Evolutionary conservation across 139 green algal genomes (phyloP), one percentile per base, ranked within the genome.

Genomic region (Mychonastes homosphaera): DNA sequence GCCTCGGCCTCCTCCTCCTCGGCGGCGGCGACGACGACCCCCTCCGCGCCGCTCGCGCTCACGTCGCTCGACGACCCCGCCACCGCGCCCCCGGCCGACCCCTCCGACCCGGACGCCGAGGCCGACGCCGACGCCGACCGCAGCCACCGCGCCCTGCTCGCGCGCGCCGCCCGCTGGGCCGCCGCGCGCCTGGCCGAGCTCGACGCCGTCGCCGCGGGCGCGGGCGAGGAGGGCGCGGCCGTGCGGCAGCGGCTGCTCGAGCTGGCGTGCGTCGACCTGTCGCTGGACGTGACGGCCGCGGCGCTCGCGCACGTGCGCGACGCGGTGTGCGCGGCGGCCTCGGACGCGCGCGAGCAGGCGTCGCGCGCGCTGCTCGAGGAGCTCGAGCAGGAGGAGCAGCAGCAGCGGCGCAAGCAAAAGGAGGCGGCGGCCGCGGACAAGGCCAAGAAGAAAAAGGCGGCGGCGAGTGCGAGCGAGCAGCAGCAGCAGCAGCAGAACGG

Each of bases 331-430:
- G 50, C 64, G 13, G 61, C 61, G 19, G 76, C 78, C 0, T 51
- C 63, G 12, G 39, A 34, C 15, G 74, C 69, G 0, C 74, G 72
- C 16, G 79, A 87, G 62, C 55, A 62, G 16, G 76, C 79, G 28
- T 80, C 69, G 13, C 57, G 79, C 46, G 62, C 74, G 44, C 69
- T 88, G 55, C 68, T 88, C 49, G 63, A 63, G 10, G 79, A 88
- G 65, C 76, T 88, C 24, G 79, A 82, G 24, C 50, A 33, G 32
- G 77, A 84, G 54, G 74, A 76, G 27, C 62, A 54, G 16, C 56
- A 65, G 21, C 65, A 76, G 39, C 41, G 29, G 21, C 48, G 45
- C 30, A 62, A 3, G 21, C 6, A 36, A 56, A 26, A 64, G 15
- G 34, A 71, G 47, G 26, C 53, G 18, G 38, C 34, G 35, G 53